A percentile compares a stretch with the other conserved stretches of the same genome.
phyloP scores from a whole-genome alignment of 331 rosid genomes.

The Rhamnella rubrinervis region DNA sequence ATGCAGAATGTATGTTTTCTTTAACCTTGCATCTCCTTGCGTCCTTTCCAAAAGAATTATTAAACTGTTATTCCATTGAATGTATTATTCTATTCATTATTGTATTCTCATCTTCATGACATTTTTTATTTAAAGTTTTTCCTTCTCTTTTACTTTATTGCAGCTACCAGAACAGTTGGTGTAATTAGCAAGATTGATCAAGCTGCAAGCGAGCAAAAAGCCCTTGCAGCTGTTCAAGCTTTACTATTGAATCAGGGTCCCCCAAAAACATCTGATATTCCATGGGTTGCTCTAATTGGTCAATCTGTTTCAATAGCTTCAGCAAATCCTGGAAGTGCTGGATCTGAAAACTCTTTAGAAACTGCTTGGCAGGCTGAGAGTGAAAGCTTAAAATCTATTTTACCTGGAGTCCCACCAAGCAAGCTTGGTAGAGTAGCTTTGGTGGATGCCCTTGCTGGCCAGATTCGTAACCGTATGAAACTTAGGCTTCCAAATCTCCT shows the following conservation, averaged over 20 bases:
- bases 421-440: constrained; percentile 76
- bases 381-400: constrained; percentile 71
- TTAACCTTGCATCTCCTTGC: background rate
- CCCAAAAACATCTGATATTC: constrained; percentile 65
- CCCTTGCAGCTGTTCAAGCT: constrained; percentile 79
- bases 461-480: constrained; percentile 67
- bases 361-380: constrained; percentile 80
- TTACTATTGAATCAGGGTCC: constrained; percentile 73
- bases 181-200: constrained; percentile 73
- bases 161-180: constrained; percentile 78
- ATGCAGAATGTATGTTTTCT: constrained; percentile 32
- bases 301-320: constrained; percentile 76
- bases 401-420: constrained; percentile 72
- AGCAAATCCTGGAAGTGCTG: constrained; percentile 50
- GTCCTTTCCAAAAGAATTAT: background rate
- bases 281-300: constrained; percentile 77
- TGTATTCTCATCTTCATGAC: background rate
- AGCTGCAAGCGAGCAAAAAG: constrained; percentile 66
- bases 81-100: background rate
- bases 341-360: constrained; percentile 67
- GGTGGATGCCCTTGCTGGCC: constrained; percentile 69
- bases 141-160: constrained; percentile 13
- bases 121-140: background rate
- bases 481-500: constrained; percentile 71
- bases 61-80: background rate